Evolutionary conservation across 106 monocot species (phyloP).

Genomic region (Iris macrosiphon): DNA sequence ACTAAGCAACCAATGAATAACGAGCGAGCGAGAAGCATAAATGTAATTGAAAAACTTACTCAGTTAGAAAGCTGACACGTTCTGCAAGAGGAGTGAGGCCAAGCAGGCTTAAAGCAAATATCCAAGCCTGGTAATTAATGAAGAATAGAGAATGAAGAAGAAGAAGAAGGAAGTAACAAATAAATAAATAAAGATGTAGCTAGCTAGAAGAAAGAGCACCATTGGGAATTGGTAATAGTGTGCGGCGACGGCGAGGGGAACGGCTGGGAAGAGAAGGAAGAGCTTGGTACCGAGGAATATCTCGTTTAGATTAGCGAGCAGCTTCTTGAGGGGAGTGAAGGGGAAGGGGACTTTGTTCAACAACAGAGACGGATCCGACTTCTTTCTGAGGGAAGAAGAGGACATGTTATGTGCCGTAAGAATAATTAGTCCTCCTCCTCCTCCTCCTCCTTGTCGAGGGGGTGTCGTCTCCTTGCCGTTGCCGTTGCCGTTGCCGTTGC

Average conservation of each 20-base stretch:
- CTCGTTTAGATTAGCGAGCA: slow-evolving; percentile 54
- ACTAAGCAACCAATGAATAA: too few species aligned
- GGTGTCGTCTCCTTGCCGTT: neutral
- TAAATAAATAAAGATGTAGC: neutral
- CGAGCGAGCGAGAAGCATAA: too few species aligned
- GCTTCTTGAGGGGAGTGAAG: slow-evolving; percentile 16
- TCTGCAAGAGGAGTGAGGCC: slow-evolving; percentile 66
- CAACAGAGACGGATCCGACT: slow-evolving; percentile 51
- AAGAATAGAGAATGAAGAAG: too few species aligned
- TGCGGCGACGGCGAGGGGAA: slow-evolving; percentile 53
- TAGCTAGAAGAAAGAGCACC: neutral
- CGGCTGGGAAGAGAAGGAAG: slow-evolving; percentile 59
- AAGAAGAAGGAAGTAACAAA: too few species aligned
- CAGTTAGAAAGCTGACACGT: slow-evolving; percentile 71
- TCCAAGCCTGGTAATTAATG: slow-evolving; percentile 50
- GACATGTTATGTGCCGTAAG: slow-evolving; percentile 86
- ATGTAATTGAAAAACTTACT: slow-evolving; percentile 47
- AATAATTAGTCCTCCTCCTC: slow-evolving; percentile 30
- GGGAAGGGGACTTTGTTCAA: slow-evolving; percentile 52
- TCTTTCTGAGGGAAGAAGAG: slow-evolving; percentile 73
- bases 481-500: neutral
- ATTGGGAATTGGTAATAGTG: slow-evolving; percentile 13
- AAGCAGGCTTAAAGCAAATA: slow-evolving; percentile 51
- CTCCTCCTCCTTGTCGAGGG: slow-evolving; percentile 21
- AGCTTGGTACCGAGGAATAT: slow-evolving; percentile 67